phyloP scores from a whole-genome alignment of 2,329 filamentous ascomycete species.

The Alternaria brassicae region DNA sequence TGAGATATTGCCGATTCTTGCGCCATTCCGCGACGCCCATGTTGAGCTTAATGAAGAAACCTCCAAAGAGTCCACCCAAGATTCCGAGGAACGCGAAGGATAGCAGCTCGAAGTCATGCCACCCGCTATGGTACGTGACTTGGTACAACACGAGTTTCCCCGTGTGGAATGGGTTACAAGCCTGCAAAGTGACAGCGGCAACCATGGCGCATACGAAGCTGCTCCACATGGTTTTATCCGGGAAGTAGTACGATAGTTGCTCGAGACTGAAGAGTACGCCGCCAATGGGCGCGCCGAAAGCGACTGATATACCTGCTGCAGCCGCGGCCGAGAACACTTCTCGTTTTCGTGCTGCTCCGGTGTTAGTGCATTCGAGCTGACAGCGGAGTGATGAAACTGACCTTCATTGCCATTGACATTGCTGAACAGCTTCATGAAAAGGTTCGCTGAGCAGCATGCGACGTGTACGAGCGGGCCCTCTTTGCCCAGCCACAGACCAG shows the following conservation, averaged over 20 bases:
- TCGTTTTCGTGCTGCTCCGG: constrained; percentile 76
- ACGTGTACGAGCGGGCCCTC: constrained; percentile 96
- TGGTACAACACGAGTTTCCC: constrained; percentile 96
- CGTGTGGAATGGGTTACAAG: constrained; percentile 91
- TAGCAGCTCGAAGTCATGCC: constrained; percentile 93
- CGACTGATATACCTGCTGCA: constrained; percentile 89
- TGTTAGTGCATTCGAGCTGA: constrained; percentile 25
- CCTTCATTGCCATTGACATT: constrained; percentile 87
- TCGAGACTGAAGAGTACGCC: constrained; percentile 95
- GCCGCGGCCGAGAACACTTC: constrained; percentile 93
- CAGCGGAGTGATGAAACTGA: constrained; percentile 43
- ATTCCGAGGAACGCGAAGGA: constrained; percentile 88
- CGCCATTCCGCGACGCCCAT: constrained; percentile 86
- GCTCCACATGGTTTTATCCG: constrained; percentile 99
- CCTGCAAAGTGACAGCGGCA: constrained; percentile 91
- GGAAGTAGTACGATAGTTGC: constrained; percentile 96
- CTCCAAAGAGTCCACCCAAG: constrained; percentile 90
- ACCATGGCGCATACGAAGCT: constrained; percentile 99
- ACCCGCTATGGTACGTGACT: constrained; percentile 87
- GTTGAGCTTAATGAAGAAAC: constrained; percentile 92
- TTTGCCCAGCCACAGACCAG: constrained; percentile 95
- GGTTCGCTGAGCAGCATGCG: constrained; percentile 92
- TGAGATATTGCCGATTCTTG: constrained; percentile 70
- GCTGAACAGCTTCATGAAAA: constrained; percentile 89
- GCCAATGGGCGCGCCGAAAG: constrained; percentile 92